Base-by-base conservation (phyloP, 805 yeast genomes). In the Saturnispora galanensis region DNA sequence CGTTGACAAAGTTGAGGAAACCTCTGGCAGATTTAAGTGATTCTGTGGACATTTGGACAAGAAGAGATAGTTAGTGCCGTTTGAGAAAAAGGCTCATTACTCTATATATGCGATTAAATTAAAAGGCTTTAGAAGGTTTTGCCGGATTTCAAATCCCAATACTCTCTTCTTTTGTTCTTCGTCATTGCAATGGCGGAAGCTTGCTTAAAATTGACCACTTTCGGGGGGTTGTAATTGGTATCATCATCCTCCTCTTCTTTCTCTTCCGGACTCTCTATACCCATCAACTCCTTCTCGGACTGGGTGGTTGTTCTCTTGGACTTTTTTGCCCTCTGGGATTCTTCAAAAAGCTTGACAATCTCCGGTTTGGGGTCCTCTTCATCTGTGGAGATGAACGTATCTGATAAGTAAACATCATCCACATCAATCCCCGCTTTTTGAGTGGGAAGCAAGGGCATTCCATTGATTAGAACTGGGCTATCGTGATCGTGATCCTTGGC, bases 401-500 rank as follows among this genome's bases (percentile, higher is more conserved):
- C 52, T 1, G 58, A 46, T 39, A 52, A 47, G 45, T 60, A 67
- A 42, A 66, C 66, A 43, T 66, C 66, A 46, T 69, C 70, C 44
- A 65, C 62, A 3, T 67, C 66, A 4, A 62, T 96, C 66, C 98
- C 99, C 42, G 97, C 98, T 43, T 88, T 81, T 63, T 93, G 98
- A 2, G 97, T 93, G 4, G 52, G 41, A 1, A 41, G 35, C n/a
- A 33, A 29, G 7, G 47, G 42, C 12, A 45, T 28, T 10, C 41
- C 45, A 41, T 41, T 36, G 13, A 30, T 45, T 31, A 15, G 31
- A 31, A 32, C 18, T 10, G 35, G 35, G 4, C 34, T 32, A 5
- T 40, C 32, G 5, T 44, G 35, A 11, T 44, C 21, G 11, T 32
- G 17, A 9, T 38, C 46, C 21, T 33, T 17, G 10, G 16, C 11